Evolutionary conservation across 306 rosid genomes (phyloP), one percentile per base, ranked within the genome.

Genomic region (Quercus suber): DNA sequence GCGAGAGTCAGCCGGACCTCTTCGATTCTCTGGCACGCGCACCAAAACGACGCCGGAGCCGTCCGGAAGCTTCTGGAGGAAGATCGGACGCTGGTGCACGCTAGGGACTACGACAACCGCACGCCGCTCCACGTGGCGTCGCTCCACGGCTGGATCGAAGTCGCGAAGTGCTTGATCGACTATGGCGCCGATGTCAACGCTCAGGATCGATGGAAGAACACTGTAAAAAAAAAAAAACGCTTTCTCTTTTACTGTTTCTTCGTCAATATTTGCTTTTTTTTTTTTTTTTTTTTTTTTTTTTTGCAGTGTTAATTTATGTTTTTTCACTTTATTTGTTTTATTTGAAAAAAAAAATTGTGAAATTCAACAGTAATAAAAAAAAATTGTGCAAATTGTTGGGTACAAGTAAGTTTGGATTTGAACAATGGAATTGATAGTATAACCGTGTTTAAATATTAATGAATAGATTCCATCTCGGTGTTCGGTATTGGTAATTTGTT

Each of bases 31-130:
- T 93, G 98, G 98, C 99, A 93, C 83, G 97, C 98, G 1, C 98
- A 96, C 58, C 98, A 93, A 72, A 96, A 96, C 87, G 98, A 96
- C 83, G 80, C 85, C 81, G 78, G 61, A 2, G 91, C 98, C 0
- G 98, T 96, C 71, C 91, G 97, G 18, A 96, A 96, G 89, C 98
- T 96, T n/a, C 92, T 96, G 1, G 97, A 93, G 64, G 99, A 96
- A 80, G 99, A 96, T 85, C 94, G 80, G 10, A 74, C 91, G 15
- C 93, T 93, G 2, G 96, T 96, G 14, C 89, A 79, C 35, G 98
- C 97, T 31, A 87, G 85, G 25, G 99, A 93, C 77, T 96, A 96
- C 87, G 99, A 96, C 80, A 85, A 58, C 75, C 99, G 99, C 21
- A 96, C 98, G 3, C 97, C 98, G 21, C 96, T 94, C 79, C 98